Evolutionary conservation across 2,329 filamentous ascomycete genomes (phyloP).

Genomic region (Pleoardoris graminearum): DNA sequence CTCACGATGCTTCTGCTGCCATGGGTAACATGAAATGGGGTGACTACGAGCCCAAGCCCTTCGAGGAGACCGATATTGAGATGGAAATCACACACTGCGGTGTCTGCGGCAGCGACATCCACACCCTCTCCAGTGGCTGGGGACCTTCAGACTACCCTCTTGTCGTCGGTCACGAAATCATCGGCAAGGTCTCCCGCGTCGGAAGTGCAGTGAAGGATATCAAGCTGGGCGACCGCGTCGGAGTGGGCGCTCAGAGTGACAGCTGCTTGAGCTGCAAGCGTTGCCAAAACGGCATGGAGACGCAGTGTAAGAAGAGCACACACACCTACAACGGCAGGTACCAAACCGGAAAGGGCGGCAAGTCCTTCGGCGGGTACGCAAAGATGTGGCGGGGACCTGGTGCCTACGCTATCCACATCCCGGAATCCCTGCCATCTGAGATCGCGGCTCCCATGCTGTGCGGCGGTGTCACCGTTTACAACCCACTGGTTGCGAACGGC

Average conservation of each 20-base stretch:
- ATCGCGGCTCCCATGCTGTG: constrained; percentile 79
- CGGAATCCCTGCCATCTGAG: constrained; percentile 64
- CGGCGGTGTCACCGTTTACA: constrained; percentile 78
- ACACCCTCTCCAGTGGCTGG: constrained; percentile 48
- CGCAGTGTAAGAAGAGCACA: constrained; percentile 52
- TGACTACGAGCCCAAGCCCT: constrained; percentile 47
- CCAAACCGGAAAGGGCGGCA: constrained; percentile 57
- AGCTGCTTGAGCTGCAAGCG: constrained; percentile 54
- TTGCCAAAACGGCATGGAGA: constrained; percentile 54
- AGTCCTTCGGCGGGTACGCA: constrained; percentile 66
- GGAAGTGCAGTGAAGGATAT: constrained; percentile 52
- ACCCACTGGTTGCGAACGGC: constrained; percentile 75
- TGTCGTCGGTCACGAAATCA: constrained; percentile 48
- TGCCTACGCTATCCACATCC: constrained; percentile 73
- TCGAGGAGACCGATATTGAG: constrained; percentile 68
- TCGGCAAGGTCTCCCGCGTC: constrained; percentile 44
- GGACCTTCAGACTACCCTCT: constrained; percentile 55
- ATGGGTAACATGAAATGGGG: constrained; percentile 61
- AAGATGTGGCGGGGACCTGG: constrained; percentile 72
- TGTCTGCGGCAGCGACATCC: constrained; percentile 42
- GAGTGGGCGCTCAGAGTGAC: constrained; percentile 54
- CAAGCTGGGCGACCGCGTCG: constrained; percentile 64
- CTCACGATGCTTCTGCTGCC: constrained; percentile 52
- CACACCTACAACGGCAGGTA: constrained; percentile 54
- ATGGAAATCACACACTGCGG: constrained; percentile 48